phyloP scores from a whole-genome alignment of 2,329 filamentous ascomycete genomes.

The Aaosphaeria pasadenensis region DNA sequence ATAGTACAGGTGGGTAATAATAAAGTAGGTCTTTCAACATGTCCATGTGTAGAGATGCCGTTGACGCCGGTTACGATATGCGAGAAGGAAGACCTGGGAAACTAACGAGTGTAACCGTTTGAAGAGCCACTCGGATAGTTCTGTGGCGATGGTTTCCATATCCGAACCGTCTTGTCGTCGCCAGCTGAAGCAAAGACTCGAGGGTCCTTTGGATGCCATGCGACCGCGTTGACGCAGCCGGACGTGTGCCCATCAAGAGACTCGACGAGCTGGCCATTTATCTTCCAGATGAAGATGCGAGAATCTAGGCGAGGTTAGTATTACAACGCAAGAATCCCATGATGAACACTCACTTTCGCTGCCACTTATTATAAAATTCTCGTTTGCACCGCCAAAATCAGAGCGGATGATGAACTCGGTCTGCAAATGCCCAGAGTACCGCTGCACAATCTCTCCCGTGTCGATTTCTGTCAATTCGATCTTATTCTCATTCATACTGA shows the following conservation, averaged over 20 bases:
- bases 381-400: slow-evolving; percentile 81
- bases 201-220: slow-evolving; percentile 83
- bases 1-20: too few species aligned
- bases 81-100: too few species aligned
- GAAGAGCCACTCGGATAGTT: slow-evolving; percentile 8
- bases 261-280: slow-evolving; percentile 73
- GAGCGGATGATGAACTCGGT: slow-evolving; percentile 77
- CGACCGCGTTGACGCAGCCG: slow-evolving; percentile 79
- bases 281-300: slow-evolving; percentile 85
- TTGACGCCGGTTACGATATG: too few species aligned
- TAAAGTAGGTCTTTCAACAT: too few species aligned
- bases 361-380: slow-evolving; percentile 88
- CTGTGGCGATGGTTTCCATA: slow-evolving; percentile 54
- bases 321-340: background rate
- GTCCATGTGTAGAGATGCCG: too few species aligned
- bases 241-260: slow-evolving; percentile 70
- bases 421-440: slow-evolving; percentile 73
- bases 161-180: slow-evolving; percentile 79
- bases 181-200: slow-evolving; percentile 87
- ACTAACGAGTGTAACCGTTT: slow-evolving; percentile 23
- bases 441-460: slow-evolving; percentile 67
- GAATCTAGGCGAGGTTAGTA: slow-evolving; percentile 49
- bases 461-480: slow-evolving; percentile 77
- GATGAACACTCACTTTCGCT: slow-evolving; percentile 69
- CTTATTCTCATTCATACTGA: slow-evolving; percentile 76